A percentile compares a stretch with the other conserved stretches of the same genome.
These are phyloP conservation scores for Ophiocordyceps camponoti-leonardi DNA, from an alignment of 2,329 filamentous ascomycete species.

Conservation along the genomic window DNA sequence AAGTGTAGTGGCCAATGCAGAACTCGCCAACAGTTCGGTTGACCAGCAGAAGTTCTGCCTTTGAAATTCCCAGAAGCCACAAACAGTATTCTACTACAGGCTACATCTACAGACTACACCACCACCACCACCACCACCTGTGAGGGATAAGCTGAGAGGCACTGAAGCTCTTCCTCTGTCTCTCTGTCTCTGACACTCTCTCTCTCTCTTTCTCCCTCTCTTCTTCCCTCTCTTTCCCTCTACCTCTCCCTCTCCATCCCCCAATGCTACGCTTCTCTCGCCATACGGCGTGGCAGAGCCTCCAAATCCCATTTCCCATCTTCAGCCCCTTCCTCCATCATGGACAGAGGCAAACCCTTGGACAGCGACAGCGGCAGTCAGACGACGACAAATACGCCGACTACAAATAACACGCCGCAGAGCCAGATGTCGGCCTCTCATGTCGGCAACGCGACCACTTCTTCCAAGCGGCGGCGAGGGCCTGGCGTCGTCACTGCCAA, in stretches of 20 bases:
- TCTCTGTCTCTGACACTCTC: no score
- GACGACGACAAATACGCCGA: conserved; percentile 14
- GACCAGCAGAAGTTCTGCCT: no score
- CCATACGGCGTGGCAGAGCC: background rate
- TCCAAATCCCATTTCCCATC: background rate
- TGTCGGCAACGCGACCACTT: conserved; percentile 10
- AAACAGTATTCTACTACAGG: no score
- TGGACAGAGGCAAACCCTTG: conserved; percentile 8
- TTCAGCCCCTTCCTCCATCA: background rate
- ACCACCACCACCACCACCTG: no score
- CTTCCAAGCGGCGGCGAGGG: conserved; percentile 36
- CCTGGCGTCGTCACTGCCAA: conserved; percentile 40
- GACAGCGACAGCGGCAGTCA: conserved; percentile 13
- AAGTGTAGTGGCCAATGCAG: no score
- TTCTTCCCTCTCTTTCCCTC: no score
- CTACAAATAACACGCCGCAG: conserved; percentile 17
- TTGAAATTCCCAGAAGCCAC: no score
- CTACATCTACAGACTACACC: no score
- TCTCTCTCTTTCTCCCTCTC: background rate
- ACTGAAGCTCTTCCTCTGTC: no score
- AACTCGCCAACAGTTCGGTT: no score
- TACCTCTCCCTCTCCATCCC: background rate
- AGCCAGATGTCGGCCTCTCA: conserved; percentile 9
- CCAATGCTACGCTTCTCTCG: background rate
- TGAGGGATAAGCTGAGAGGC: no score